Evolutionary conservation across 371 early-diverging fungal species (phyloP).

Genomic region (Cokeromyces recurvatus): DNA sequence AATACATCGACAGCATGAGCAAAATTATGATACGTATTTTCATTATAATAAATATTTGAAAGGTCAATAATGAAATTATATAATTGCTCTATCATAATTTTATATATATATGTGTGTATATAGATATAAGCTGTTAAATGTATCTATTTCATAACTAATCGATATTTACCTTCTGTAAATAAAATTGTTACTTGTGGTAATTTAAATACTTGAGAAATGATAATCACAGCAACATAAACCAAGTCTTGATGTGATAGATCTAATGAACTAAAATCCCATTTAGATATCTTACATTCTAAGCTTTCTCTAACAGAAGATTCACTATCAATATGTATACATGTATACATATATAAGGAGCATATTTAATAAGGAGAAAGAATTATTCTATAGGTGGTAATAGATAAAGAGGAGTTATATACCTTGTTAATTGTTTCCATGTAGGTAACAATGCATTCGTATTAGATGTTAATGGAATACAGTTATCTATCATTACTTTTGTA

Average conservation of each 20-base stretch:
- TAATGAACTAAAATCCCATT: conserved; percentile 68
- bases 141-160: not conserved
- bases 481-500: conserved; percentile 9
- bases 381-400: not conserved
- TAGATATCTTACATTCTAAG: conserved; percentile 45
- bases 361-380: no score
- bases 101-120: no score
- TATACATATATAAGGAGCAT: no score
- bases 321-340: conserved; percentile 2
- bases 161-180: conserved; percentile 52
- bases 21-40: conserved; percentile 83
- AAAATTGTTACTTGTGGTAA: conserved; percentile 50
- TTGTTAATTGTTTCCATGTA: conserved; percentile 2
- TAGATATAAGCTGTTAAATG: conserved; percentile 1
- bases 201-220: conserved; percentile 59
- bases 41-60: conserved; percentile 58
- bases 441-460: not conserved
- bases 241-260: conserved; percentile 58
- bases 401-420: not conserved
- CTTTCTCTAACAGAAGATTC: conserved; percentile 3
- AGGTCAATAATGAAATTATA: conserved; percentile 58
- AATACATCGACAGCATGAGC: conserved; percentile 83
- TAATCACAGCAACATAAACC: conserved; percentile 59
- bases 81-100: conserved; percentile 54
- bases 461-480: conserved; percentile 5